Evolutionary conservation across 768 basidiomycete genomes (phyloP), one percentile per base, ranked within the genome.

Genomic region (Leccinum subgranulosum): DNA sequence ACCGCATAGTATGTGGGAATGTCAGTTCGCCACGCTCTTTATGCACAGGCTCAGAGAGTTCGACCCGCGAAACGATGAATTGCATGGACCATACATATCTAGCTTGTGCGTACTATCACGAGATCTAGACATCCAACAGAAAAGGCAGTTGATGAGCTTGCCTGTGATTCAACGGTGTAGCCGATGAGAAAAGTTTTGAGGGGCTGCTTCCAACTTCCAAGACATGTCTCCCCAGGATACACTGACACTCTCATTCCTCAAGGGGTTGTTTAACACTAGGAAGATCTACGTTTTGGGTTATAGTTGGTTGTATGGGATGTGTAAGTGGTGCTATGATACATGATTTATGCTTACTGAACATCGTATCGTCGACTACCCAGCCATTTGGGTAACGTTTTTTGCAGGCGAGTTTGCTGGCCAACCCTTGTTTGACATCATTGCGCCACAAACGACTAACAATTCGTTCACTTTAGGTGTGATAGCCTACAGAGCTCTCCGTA

Each of bases 261-360:
- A 43, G 41, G 41, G 41, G n/a, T 3, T 43, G 41, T 6, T 43
- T 2, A 43, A 21, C 41, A 21, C 41, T 21, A 43, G 19, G 21
- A 43, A 11, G 17, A 49, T 79, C 4, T 86, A 87, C 60, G 66
- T 82, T 27, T 59, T 86, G 27, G 80, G 75, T n/a, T 87, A 83
- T 73, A 76, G 76, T 11, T 86, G 83, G 81, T 69, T 86, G 28
- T 84, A 84, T 70, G 87, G 87, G 58, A 86, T 85, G 87, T 84
- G 86, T 86, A 68, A 72, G 84, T 79, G 36, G 15, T 39, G 36
- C 19, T 31, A 49, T 46, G 33, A 14, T 21, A 31, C 11, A 28
- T 10, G 19, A 25, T 15, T 41, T 12, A 41, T 25, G 54, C 51
- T 54, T 23, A 36, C 19, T 7, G n/a, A 17, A 31, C 21, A 19